Conservation (phyloP, 371 early-diverging fungal species). For the Entomophthora muscae region DNA sequence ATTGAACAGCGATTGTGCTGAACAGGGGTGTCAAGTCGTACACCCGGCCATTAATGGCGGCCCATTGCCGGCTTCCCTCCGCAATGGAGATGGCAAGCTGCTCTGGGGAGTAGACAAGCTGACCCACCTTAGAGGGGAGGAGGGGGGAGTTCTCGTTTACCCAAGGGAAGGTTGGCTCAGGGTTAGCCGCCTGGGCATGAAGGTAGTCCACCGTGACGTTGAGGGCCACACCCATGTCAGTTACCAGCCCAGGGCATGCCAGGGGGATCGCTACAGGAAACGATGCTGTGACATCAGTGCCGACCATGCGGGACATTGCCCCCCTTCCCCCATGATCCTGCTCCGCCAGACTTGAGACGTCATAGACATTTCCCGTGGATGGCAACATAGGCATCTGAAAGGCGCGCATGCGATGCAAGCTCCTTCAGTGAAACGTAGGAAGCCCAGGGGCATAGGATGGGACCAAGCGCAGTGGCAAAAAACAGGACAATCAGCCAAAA, state of each 20-base stretch:
- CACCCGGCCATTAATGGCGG: conserved; percentile 48
- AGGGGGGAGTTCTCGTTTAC: too few species aligned
- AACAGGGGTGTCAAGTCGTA: conserved; percentile 63
- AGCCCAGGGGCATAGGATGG: conserved; percentile 37
- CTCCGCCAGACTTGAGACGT: conserved; percentile 32
- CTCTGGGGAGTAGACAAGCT: too few species aligned
- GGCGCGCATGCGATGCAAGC: conserved; percentile 18
- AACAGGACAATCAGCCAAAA: conserved; percentile 29
- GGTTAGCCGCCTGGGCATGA: too few species aligned
- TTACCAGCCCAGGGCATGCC: conserved; percentile 32
- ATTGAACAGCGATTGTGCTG: conserved; percentile 10
- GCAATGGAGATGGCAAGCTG: too few species aligned
- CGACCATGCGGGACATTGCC: conserved; percentile 37
- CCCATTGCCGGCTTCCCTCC: too few species aligned
- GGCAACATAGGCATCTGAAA: conserved; percentile 31
- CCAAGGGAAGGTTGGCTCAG: too few species aligned
- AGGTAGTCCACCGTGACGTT: too few species aligned
- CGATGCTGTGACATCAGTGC: conserved; percentile 40
- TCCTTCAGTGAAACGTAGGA: conserved; percentile 36
- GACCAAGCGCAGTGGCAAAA: conserved; percentile 31
- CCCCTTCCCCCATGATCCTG: conserved; percentile 27
- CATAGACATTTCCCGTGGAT: conserved; percentile 60
- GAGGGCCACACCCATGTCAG: too few species aligned
- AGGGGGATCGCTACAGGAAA: conserved; percentile 50
- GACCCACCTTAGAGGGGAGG: too few species aligned